Evolutionary conservation across 1,139 yeast genomes (phyloP).

Genomic region (Zygoascus meyerae): DNA sequence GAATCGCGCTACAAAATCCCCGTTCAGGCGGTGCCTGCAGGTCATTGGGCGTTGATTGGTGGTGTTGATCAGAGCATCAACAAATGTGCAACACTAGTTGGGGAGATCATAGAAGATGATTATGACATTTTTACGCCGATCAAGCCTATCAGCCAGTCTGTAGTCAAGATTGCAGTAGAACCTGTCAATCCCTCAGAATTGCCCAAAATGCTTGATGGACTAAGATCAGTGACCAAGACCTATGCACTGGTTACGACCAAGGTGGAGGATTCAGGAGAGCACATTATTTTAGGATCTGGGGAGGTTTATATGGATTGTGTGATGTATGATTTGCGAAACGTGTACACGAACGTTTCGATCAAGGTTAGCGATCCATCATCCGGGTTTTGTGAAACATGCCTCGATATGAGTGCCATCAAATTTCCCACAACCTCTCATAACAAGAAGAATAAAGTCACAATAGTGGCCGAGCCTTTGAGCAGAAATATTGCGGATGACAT

Average conservation of each 20-base stretch:
- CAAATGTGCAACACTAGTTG: slow-evolving; percentile 53
- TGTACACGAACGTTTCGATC: slow-evolving; percentile 61
- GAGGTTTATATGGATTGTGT: slow-evolving; percentile 84
- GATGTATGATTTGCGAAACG: slow-evolving; percentile 64
- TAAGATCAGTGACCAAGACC: slow-evolving; percentile 54
- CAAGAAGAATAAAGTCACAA: slow-evolving; percentile 53
- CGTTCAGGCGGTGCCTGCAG: slow-evolving; percentile 51
- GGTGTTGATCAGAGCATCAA: slow-evolving; percentile 54
- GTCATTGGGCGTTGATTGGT: slow-evolving; percentile 59
- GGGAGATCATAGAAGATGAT: slow-evolving; percentile 19
- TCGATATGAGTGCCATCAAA: slow-evolving; percentile 60
- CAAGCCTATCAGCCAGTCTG: slow-evolving; percentile 48
- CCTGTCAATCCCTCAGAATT: slow-evolving; percentile 75
- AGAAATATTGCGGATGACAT: slow-evolving; percentile 53
- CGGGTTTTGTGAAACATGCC: slow-evolving; percentile 71
- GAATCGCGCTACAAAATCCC: slow-evolving; percentile 68
- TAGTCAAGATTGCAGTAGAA: slow-evolving; percentile 77
- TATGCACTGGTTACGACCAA: slow-evolving; percentile 62
- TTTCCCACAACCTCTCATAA: slow-evolving; percentile 55
- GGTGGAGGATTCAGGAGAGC: slow-evolving; percentile 89
- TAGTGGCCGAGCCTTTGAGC: slow-evolving; percentile 73
- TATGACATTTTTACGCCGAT: slow-evolving; percentile 39
- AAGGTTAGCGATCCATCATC: slow-evolving; percentile 84
- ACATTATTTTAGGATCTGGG: slow-evolving; percentile 74
- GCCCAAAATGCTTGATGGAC: slow-evolving; percentile 63